Conservation (phyloP, 306 rosid species). For the Luffa aegyptiaca region DNA sequence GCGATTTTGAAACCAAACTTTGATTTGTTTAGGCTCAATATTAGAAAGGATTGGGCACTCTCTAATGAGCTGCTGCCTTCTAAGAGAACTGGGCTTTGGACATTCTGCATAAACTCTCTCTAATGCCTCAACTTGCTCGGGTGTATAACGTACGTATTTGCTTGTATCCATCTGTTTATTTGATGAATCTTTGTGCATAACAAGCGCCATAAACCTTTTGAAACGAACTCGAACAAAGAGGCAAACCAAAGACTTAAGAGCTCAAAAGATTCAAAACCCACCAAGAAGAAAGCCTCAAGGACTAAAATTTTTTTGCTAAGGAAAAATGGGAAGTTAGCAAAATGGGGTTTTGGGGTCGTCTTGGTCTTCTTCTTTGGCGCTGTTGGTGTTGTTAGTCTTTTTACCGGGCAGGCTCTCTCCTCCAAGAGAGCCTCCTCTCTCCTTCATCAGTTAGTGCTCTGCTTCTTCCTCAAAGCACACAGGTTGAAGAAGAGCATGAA, state of each 20-base stretch:
- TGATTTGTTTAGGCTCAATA: slow-evolving; percentile 96
- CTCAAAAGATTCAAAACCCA: not conserved
- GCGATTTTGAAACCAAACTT: slow-evolving; percentile 98
- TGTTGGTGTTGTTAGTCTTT: slow-evolving; percentile 14
- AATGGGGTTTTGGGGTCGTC: slow-evolving; percentile 24
- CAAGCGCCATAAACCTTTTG: slow-evolving; percentile 44
- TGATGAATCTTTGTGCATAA: slow-evolving; percentile 55
- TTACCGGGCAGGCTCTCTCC: slow-evolving; percentile 76
- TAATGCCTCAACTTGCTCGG: slow-evolving; percentile 93
- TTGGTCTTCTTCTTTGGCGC: slow-evolving; percentile 23
- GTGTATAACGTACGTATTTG: slow-evolving; percentile 91
- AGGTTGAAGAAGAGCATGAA: slow-evolving; percentile 4
- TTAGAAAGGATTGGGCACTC: slow-evolving; percentile 87
- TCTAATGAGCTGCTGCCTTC: slow-evolving; percentile 90
- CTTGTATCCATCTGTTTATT: slow-evolving; percentile 64
- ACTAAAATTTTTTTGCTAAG: not conserved
- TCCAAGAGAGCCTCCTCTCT: slow-evolving; percentile 92
- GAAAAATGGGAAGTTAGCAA: slow-evolving; percentile 10
- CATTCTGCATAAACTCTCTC: slow-evolving; percentile 93
- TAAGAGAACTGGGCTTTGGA: slow-evolving; percentile 85
- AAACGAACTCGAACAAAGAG: not conserved
- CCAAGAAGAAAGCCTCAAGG: not conserved
- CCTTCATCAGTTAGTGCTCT: slow-evolving; percentile 51
- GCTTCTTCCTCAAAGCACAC: slow-evolving; percentile 10
- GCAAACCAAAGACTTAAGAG: not conserved